Evolutionary conservation across 2,329 filamentous ascomycete genomes (phyloP).

Genomic region (Calonectria pseudoreteaudii): DNA sequence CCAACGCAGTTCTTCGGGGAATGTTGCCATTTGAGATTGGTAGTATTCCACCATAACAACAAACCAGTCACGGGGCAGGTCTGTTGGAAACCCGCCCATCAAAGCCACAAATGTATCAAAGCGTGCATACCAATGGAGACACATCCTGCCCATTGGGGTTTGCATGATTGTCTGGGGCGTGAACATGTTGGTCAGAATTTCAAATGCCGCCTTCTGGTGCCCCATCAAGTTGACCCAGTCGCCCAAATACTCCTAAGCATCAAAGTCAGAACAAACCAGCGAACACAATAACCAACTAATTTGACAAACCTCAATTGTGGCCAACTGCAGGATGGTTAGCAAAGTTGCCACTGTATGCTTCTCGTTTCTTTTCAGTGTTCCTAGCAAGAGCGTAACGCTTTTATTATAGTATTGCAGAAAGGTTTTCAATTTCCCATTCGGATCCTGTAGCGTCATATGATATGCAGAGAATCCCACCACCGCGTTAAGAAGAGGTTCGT

Average conservation of each 20-base stretch:
- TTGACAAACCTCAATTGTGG: constrained; percentile 84
- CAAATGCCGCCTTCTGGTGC: constrained; percentile 89
- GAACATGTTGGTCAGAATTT: constrained; percentile 82
- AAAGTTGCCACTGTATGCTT: constrained; percentile 80
- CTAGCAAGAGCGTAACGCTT: constrained; percentile 82
- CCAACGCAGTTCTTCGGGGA: constrained; percentile 73
- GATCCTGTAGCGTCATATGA: constrained; percentile 78
- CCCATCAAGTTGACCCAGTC: constrained; percentile 96
- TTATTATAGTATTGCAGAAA: constrained; percentile 93
- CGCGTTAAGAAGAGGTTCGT: constrained; percentile 87
- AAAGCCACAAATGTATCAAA: constrained; percentile 89
- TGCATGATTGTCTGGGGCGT: constrained; percentile 80
- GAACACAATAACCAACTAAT: not conserved
- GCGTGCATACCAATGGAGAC: constrained; percentile 89
- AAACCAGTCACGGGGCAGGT: constrained; percentile 85
- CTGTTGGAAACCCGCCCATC: constrained; percentile 81
- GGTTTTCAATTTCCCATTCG: constrained; percentile 78
- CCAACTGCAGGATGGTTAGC: constrained; percentile 89
- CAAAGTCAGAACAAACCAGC: constrained; percentile 27
- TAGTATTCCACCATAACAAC: constrained; percentile 72
- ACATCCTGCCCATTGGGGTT: constrained; percentile 76
- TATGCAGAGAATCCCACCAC: constrained; percentile 91
- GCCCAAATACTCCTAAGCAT: constrained; percentile 84
- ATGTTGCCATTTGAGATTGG: constrained; percentile 64
- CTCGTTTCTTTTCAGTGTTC: constrained; percentile 76